A percentile compares a stretch with the other conserved stretches of the same genome.
These are phyloP conservation scores for Fusarium sp. DNA, from an alignment of 2,329 filamentous ascomycete species.

Conservation along the genomic window DNA sequence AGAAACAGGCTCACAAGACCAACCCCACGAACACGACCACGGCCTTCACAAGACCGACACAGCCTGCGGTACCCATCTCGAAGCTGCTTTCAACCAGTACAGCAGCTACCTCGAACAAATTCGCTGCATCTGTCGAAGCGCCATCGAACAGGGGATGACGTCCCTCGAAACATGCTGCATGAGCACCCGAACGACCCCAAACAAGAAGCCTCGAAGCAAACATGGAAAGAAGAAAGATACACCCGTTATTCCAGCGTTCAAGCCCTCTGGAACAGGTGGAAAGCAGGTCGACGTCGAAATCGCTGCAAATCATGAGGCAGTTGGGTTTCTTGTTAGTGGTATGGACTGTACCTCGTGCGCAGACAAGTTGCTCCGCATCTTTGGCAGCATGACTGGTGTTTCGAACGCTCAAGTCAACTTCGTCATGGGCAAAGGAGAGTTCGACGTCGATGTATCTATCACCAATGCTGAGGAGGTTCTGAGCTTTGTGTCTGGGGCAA, in stretches of 20 bases:
- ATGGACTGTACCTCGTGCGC: slow-evolving; percentile 53
- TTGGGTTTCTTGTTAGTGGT: slow-evolving; percentile 43
- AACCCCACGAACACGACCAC: slow-evolving; percentile 4
- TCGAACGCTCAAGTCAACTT: slow-evolving; percentile 51
- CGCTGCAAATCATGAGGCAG: not conserved
- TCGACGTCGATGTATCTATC: slow-evolving; percentile 42
- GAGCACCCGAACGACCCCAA: not conserved
- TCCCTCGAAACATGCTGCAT: slow-evolving; percentile 44
- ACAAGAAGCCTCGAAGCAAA: not conserved
- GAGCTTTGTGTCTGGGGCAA: slow-evolving; percentile 27
- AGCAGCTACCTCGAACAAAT: slow-evolving; percentile 50
- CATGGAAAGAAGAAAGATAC: not conserved
- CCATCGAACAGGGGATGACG: slow-evolving; percentile 43
- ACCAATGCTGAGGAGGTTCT: slow-evolving; percentile 38
- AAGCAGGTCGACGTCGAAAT: not conserved
- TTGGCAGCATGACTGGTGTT: slow-evolving; percentile 44
- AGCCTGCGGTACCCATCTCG: slow-evolving; percentile 48
- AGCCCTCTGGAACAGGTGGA: not conserved
- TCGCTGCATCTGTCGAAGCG: slow-evolving; percentile 52
- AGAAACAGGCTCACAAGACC: not conserved
- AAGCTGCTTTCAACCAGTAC: slow-evolving; percentile 49
- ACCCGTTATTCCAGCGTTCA: not conserved
- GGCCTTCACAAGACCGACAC: slow-evolving; percentile 4
- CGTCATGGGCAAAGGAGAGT: slow-evolving; percentile 51
- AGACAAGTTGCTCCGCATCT: slow-evolving; percentile 47